phyloP scores from a whole-genome alignment of 371 early-diverging fungal genomes.

The Apophysomyces ossiformis region DNA sequence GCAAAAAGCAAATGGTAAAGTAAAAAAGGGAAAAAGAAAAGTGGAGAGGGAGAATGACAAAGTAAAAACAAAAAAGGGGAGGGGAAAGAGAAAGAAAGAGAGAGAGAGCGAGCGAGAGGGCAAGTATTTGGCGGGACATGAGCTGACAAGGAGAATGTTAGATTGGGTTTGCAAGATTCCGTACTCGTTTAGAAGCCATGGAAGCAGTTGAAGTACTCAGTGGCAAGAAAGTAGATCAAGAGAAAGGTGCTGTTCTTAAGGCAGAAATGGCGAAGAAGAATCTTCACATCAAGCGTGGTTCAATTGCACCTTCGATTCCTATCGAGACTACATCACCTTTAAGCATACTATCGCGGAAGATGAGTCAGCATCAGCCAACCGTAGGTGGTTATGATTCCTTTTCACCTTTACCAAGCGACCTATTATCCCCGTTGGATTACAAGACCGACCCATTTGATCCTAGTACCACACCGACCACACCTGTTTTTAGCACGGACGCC shows the following conservation, averaged over 20 bases:
- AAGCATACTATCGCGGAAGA: conserved; percentile 25
- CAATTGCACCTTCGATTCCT: conserved; percentile 19
- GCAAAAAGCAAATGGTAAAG: conserved; percentile 86
- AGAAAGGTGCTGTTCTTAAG: conserved; percentile 42
- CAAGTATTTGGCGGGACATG: neutral
- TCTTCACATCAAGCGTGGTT: conserved; percentile 45
- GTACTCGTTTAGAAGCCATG: conserved; percentile 42
- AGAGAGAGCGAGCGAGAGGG: neutral
- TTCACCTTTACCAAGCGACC: conserved; percentile 66
- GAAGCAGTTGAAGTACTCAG: conserved; percentile 42
- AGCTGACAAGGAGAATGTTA: conserved; percentile 12
- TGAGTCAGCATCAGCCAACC: conserved; percentile 26
- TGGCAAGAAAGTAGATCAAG: conserved; percentile 42
- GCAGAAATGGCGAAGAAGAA: conserved; percentile 60
- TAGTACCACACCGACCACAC: conserved; percentile 37
- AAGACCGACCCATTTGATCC: conserved; percentile 56
- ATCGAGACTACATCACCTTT: conserved; percentile 26
- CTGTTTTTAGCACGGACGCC: conserved; percentile 32
- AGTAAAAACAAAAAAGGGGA: neutral
- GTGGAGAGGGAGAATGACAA: neutral
- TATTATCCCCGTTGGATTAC: conserved; percentile 65
- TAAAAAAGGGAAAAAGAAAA: conserved; percentile 6
- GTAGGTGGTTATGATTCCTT: conserved; percentile 32
- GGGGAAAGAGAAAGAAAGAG: neutral
- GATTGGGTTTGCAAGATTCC: conserved; percentile 53